phyloP scores from a whole-genome alignment of 1,284 basidiomycete genomes.

The Cryptococcus sp. region DNA sequence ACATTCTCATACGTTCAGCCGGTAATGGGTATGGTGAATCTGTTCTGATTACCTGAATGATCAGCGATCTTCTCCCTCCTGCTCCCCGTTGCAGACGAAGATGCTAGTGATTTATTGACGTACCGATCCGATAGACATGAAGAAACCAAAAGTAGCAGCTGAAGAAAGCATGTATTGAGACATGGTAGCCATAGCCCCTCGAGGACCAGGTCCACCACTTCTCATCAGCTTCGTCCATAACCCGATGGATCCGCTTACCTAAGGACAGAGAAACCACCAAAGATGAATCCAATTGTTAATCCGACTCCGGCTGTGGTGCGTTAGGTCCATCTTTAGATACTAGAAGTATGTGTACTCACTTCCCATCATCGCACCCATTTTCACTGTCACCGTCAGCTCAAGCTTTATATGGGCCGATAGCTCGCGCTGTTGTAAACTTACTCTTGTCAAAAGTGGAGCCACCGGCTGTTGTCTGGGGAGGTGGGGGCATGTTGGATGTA shows the following conservation, averaged over 20 bases:
- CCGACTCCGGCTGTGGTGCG: constrained; percentile 66
- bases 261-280: constrained; percentile 83
- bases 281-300: constrained; percentile 92
- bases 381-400: constrained; percentile 45
- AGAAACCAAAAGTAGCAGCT: constrained; percentile 49
- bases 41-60: neutral
- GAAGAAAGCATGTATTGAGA: constrained; percentile 85
- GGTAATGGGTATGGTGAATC: neutral
- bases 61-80: neutral
- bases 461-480: constrained; percentile 38
- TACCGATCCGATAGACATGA: constrained; percentile 49
- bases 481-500: constrained; percentile 40
- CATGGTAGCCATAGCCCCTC: constrained; percentile 77
- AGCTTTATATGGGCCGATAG: no score
- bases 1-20: neutral
- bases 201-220: constrained; percentile 67
- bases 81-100: neutral
- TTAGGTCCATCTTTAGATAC: neutral
- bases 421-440: constrained; percentile 20
- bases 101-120: constrained; percentile 11
- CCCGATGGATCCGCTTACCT: constrained; percentile 54
- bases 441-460: constrained; percentile 43
- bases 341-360: constrained; percentile 20
- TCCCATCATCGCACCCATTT: constrained; percentile 91
- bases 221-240: neutral